These are phyloP conservation scores for Dioszegia aurantiaca DNA, from an alignment of 768 basidiomycete genomes.

Conservation along the genomic window DNA sequence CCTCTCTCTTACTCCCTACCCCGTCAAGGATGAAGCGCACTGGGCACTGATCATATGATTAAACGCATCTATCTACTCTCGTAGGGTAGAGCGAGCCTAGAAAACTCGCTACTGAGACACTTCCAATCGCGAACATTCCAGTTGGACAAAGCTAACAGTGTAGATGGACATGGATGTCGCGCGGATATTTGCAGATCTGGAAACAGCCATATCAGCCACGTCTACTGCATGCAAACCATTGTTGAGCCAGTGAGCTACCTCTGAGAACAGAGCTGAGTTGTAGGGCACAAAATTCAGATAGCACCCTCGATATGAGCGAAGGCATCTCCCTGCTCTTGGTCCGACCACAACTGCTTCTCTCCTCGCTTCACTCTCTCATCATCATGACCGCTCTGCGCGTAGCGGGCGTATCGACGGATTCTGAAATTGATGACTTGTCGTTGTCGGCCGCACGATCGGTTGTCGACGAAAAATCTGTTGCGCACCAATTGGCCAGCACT, in stretches of 20 bases:
- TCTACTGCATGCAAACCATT: conserved; percentile 28
- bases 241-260: conserved; percentile 26
- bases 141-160: conserved; percentile 2
- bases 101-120: conserved; percentile 53
- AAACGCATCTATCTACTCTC: conserved; percentile 39
- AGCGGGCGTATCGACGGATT: background rate
- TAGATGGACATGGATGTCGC: conserved; percentile 11
- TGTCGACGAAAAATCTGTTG: background rate
- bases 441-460: background rate
- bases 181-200: conserved; percentile 15
- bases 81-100: conserved; percentile 53
- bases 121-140: background rate
- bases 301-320: conserved; percentile 34
- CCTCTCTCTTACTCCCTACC: background rate
- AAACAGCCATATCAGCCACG: conserved; percentile 35
- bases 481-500: conserved; percentile 64
- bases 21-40: conserved; percentile 48
- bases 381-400: conserved; percentile 57
- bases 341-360: conserved; percentile 78
- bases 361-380: conserved; percentile 78
- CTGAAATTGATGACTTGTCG: background rate
- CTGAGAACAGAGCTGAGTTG: background rate
- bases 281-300: conserved; percentile 27
- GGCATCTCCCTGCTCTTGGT: conserved; percentile 89
- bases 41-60: conserved; percentile 52